Conservation (phyloP, 2,329 filamentous ascomycete species). For the Nothophaeocryptopus gaeumannii region DNA sequence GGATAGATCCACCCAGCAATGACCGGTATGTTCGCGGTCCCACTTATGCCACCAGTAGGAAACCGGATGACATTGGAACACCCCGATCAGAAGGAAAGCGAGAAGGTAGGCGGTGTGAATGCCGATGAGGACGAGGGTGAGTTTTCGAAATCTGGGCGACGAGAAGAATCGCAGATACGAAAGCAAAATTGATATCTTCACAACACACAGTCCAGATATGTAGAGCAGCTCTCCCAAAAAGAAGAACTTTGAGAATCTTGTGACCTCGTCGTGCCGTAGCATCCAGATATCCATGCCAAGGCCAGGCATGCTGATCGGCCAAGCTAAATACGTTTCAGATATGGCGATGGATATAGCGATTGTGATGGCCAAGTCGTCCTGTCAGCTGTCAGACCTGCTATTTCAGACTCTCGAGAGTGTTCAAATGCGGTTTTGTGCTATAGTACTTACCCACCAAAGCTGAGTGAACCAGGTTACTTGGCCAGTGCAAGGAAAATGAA, state of each 20-base stretch:
- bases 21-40: neutral
- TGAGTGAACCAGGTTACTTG: slow-evolving; percentile 1
- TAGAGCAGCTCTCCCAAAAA: slow-evolving; percentile 11
- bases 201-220: slow-evolving; percentile 4
- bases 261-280: neutral
- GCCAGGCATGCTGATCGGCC: neutral
- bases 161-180: slow-evolving; percentile 12
- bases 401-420: no score
- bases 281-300: slow-evolving; percentile 1
- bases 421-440: no score
- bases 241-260: neutral
- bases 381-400: no score
- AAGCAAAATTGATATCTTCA: slow-evolving; percentile 12
- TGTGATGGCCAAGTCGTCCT: slow-evolving; percentile 1
- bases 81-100: slow-evolving; percentile 3
- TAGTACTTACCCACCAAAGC: neutral
- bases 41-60: slow-evolving; percentile 6
- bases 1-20: neutral
- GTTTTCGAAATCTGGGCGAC: slow-evolving; percentile 2
- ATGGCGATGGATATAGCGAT: neutral
- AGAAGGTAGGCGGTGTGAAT: slow-evolving; percentile 6
- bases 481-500: slow-evolving; percentile 6
- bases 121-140: slow-evolving; percentile 2
- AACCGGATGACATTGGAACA: slow-evolving; percentile 10
- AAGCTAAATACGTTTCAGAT: neutral